Conservation (phyloP, 305 asterid species). For the Rubia peregrina region DNA sequence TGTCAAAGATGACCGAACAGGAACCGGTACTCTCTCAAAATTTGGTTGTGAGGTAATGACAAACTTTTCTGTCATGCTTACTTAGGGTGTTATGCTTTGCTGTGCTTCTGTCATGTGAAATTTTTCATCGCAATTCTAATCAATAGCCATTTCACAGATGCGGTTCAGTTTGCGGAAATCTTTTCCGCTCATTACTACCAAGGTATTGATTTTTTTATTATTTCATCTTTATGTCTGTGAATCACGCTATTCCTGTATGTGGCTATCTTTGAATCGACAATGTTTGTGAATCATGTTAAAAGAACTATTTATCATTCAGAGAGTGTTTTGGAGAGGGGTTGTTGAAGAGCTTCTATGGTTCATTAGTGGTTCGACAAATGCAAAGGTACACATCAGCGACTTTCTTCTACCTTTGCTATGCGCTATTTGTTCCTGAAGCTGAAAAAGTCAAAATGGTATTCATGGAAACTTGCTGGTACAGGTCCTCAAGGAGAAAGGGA, state of each 20-base stretch:
- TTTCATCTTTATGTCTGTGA: neutral
- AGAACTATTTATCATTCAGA: conserved; percentile 26
- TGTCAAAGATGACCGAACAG: conserved; percentile 60
- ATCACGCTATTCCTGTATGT: neutral
- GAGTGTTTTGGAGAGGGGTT: conserved; percentile 80
- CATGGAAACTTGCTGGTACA: conserved; percentile 20
- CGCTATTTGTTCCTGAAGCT: neutral
- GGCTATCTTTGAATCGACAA: neutral
- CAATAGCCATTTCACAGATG: conserved; percentile 42
- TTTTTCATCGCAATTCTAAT: conserved; percentile 11
- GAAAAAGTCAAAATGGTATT: neutral
- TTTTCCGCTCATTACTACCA: conserved; percentile 86
- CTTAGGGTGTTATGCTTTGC: neutral
- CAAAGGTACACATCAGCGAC: conserved; percentile 47
- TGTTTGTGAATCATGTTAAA: conserved; percentile 1
- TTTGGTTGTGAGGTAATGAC: conserved; percentile 74
- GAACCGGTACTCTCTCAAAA: conserved; percentile 70
- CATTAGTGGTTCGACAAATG: conserved; percentile 80
- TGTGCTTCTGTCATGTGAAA: neutral
- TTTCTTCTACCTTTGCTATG: neutral
- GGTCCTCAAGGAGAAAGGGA: conserved; percentile 76
- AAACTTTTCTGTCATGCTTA: neutral
- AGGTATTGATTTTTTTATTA: conserved; percentile 33
- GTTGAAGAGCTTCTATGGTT: conserved; percentile 91
- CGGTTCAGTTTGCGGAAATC: conserved; percentile 61